phyloP scores from a whole-genome alignment of 1,284 basidiomycete genomes.

The Malassezia dermatis region DNA sequence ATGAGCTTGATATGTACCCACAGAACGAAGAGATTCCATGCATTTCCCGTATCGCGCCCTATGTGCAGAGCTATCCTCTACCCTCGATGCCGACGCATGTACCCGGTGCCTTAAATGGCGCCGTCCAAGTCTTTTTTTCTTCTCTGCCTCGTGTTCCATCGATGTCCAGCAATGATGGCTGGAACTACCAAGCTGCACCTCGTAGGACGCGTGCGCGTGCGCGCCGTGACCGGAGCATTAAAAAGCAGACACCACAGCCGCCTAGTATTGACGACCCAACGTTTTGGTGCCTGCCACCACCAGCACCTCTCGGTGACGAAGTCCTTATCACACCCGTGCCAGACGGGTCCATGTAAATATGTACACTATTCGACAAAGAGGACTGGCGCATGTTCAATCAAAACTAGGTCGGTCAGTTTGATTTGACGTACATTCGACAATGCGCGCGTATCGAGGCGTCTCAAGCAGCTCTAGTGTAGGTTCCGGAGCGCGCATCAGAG shows the following conservation, averaged over 20 bases:
- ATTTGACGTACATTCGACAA: slow-evolving; percentile 1
- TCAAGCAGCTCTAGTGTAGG: slow-evolving; percentile 13
- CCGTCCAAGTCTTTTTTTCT: slow-evolving; percentile 8
- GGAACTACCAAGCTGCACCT: slow-evolving; percentile 1
- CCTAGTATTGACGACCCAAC: neutral
- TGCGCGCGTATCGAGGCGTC: slow-evolving; percentile 2
- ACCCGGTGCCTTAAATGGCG: slow-evolving; percentile 6
- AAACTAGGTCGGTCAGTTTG: neutral
- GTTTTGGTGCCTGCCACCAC: slow-evolving; percentile 9
- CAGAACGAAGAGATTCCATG: neutral
- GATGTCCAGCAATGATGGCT: neutral
- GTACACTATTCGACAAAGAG: slow-evolving; percentile 7
- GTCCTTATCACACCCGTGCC: neutral
- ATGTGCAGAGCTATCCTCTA: neutral
- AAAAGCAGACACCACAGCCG: neutral
- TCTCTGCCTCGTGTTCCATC: neutral
- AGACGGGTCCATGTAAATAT: neutral
- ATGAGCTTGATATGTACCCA: slow-evolving; percentile 8
- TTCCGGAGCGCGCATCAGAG: slow-evolving; percentile 4
- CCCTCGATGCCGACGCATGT: neutral
- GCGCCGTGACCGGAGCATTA: neutral
- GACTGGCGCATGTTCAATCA: slow-evolving; percentile 7
- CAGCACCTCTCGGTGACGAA: neutral
- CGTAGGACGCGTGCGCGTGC: neutral
- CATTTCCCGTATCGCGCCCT: neutral